These are phyloP conservation scores for Cryptococcus amylolentus DNA, from an alignment of 1,284 basidiomycete species.

Conservation along the genomic window DNA sequence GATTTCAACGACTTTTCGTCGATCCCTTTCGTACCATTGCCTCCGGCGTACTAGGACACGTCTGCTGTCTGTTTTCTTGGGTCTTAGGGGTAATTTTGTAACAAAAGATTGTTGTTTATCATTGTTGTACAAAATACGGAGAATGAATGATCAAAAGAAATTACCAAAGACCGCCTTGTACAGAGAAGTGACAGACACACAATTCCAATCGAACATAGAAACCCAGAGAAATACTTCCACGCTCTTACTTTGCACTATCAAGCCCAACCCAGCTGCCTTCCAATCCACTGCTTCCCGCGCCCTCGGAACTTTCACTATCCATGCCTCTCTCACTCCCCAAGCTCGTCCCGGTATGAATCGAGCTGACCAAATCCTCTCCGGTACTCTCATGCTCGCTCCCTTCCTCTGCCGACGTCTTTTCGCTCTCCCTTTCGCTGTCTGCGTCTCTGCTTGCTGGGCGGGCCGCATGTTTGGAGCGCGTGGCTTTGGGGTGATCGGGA, in stretches of 20 bases:
- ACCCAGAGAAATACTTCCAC: background rate
- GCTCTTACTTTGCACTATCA: slow-evolving; percentile 19
- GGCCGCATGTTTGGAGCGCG: background rate
- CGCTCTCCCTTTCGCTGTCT: background rate
- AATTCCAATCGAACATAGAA: too few species aligned
- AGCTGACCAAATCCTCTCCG: slow-evolving; percentile 37
- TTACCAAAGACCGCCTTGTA: too few species aligned
- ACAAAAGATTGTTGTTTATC: too few species aligned
- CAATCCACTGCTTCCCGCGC: slow-evolving; percentile 22
- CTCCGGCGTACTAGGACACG: too few species aligned
- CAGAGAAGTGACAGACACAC: too few species aligned
- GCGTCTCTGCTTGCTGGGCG: background rate
- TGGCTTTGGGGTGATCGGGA: background rate
- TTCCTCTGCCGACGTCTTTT: slow-evolving; percentile 12
- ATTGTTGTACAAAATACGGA: too few species aligned
- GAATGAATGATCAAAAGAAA: too few species aligned
- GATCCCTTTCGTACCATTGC: too few species aligned
- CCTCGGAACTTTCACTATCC: slow-evolving; percentile 13
- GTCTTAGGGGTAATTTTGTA: too few species aligned
- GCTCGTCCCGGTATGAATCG: slow-evolving; percentile 37
- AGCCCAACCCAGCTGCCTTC: slow-evolving; percentile 43
- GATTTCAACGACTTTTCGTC: background rate
- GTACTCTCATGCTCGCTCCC: slow-evolving; percentile 33
- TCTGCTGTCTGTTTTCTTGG: too few species aligned
- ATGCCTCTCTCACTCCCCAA: slow-evolving; percentile 13